Evolutionary conservation across 768 basidiomycete genomes (phyloP).

Genomic region (Tylopilus balloui): DNA sequence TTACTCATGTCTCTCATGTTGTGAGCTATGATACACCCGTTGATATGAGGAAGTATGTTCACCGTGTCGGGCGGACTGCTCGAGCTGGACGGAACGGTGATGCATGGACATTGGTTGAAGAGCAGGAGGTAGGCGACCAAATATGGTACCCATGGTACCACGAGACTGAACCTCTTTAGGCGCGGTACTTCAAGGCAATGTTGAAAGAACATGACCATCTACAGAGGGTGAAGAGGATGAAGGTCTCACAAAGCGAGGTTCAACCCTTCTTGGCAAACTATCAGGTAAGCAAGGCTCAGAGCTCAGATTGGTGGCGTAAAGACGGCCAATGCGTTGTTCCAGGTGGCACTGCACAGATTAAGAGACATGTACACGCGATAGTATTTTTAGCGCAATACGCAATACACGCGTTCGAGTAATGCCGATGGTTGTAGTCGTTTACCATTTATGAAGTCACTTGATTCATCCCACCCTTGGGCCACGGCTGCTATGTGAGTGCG

Average conservation of each 20-base stretch:
- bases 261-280: slow-evolving; percentile 55
- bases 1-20: slow-evolving; percentile 87
- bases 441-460: background rate
- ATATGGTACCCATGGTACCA: background rate
- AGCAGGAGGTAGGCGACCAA: slow-evolving; percentile 64
- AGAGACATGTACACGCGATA: slow-evolving; percentile 27
- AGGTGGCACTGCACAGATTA: slow-evolving; percentile 30
- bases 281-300: slow-evolving; percentile 56
- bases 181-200: slow-evolving; percentile 84
- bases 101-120: slow-evolving; percentile 94
- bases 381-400: background rate
- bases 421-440: background rate
- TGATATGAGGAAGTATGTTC: slow-evolving; percentile 98
- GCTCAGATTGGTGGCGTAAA: background rate
- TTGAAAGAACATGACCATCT: slow-evolving; percentile 69
- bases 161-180: slow-evolving; percentile 40
- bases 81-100: slow-evolving; percentile 84
- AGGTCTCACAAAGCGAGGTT: slow-evolving; percentile 59
- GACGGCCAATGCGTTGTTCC: background rate
- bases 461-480: background rate
- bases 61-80: slow-evolving; percentile 94
- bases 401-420: background rate
- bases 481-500: too few species aligned
- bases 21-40: slow-evolving; percentile 93
- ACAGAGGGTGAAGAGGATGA: slow-evolving; percentile 61